Evolutionary conservation across 768 basidiomycete species (phyloP), one percentile per base, ranked within the genome.

Genomic region (Lentinus brumalis): DNA sequence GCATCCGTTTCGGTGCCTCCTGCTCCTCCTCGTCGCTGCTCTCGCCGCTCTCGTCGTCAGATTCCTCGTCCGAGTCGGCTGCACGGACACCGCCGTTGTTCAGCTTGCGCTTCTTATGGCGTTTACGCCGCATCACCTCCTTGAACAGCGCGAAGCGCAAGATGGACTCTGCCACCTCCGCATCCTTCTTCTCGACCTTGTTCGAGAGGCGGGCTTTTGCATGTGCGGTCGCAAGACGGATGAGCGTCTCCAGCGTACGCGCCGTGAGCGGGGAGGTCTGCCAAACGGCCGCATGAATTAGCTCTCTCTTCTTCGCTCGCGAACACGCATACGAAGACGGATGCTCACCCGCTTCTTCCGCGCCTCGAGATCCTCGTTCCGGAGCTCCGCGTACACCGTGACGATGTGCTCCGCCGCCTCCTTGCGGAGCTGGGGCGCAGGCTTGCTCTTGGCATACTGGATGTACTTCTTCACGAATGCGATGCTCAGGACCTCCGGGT

Each of bases 381-480:
- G 82, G 66, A 99, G 81, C 52, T 82, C 89, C 50, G 94, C 88
- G 75, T 98, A 99, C 40, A 96, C 91, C 50, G 91, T 85, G 42
- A 96, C 91, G 63, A 99, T 98, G 73, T 89, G 84, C 72, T 97
- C 95, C 58, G 96, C 94, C 5, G 97, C 97, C 42, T 92, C 94
- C 72, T 94, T 90, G 7, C 93, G 96, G 65, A 98, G 77, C 26
- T 83, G 86, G 1, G 97, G 97, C 59, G 90, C 83, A 16, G 87
- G 82, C 68, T 89, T 87, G 75, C 86, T 91, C 77, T 98, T 98
- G 45, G 96, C 92, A 69, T 98, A 98, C 75, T 98, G 96, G 59
- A 99, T 91, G 69, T 96, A 98, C 76, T 98, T 98, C 78, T 99
- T 99, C 73, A 99, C 87, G 71, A 99, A 99, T 5, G 89, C 78